Evolutionary conservation across 495 filamentous ascomycete genomes (phyloP).

Genomic region (Daldinia caldariorum): DNA sequence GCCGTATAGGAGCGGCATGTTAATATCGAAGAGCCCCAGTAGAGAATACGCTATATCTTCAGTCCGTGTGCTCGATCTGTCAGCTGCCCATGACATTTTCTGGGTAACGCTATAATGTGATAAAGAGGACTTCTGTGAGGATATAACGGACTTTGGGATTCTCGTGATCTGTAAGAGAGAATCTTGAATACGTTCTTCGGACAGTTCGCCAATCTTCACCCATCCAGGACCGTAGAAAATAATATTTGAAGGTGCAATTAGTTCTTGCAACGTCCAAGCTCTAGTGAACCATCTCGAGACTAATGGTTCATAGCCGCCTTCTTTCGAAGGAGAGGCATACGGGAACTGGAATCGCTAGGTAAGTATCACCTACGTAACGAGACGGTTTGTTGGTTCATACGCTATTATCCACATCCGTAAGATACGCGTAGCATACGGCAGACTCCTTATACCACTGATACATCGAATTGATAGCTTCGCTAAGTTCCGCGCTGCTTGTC

Average conservation of each 20-base stretch:
- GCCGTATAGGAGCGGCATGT: conserved; percentile 51
- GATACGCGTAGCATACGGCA: conserved; percentile 50
- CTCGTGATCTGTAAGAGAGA: conserved; percentile 13
- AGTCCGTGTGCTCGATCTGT: conserved; percentile 35
- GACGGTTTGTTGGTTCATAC: not conserved
- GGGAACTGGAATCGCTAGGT: conserved; percentile 20
- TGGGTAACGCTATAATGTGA: conserved; percentile 29
- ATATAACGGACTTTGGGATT: conserved; percentile 32
- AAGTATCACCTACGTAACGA: not conserved
- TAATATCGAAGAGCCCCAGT: conserved; percentile 47
- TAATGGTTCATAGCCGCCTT: not conserved
- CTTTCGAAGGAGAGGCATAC: not conserved
- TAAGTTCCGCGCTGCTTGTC: conserved; percentile 55
- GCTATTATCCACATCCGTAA: conserved; percentile 27
- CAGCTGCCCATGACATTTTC: conserved; percentile 49
- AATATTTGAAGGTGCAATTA: conserved; percentile 43
- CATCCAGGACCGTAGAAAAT: conserved; percentile 47
- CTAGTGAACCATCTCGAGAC: conserved; percentile 46
- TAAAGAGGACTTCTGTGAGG: not conserved
- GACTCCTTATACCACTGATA: conserved; percentile 53
- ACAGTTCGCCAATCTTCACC: conserved; percentile 30
- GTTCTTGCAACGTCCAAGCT: conserved; percentile 52
- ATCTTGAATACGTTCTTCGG: not conserved
- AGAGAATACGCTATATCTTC: conserved; percentile 50
- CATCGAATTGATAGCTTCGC: conserved; percentile 62